Conservation (phyloP, 176 grass and related monocot species). For the Areca catechu region DNA sequence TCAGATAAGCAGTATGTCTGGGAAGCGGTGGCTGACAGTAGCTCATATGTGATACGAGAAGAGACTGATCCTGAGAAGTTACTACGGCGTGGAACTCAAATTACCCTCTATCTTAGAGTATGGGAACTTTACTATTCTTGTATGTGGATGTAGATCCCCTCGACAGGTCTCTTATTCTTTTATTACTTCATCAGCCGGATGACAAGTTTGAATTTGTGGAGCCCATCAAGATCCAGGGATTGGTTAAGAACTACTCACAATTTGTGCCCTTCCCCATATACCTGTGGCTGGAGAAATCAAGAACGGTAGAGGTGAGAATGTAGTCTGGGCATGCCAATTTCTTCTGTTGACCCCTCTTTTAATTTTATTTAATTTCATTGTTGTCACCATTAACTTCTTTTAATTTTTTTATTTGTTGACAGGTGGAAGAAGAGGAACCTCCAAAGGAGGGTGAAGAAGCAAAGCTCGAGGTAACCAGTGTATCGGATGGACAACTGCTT, state of each 20-base stretch:
- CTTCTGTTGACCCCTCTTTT: background rate
- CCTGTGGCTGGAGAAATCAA: conserved; percentile 86
- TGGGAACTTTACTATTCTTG: background rate
- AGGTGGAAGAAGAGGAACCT: conserved; percentile 77
- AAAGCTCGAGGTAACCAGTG: conserved; percentile 26
- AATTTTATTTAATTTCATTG: background rate
- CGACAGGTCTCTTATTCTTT: conserved; percentile 12
- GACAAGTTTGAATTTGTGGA: conserved; percentile 89
- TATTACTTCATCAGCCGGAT: conserved; percentile 40
- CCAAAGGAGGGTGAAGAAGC: conserved; percentile 69
- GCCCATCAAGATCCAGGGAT: conserved; percentile 53
- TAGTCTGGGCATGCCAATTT: too few relatives aligned
- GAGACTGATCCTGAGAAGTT: conserved; percentile 85
- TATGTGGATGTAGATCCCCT: background rate
- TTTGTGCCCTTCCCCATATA: conserved; percentile 97
- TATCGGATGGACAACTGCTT: too few relatives aligned
- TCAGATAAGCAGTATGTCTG: conserved; percentile 81
- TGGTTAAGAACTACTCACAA: conserved; percentile 93
- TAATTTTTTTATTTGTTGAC: conserved; percentile 14
- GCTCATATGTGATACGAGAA: conserved; percentile 78
- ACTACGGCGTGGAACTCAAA: conserved; percentile 66
- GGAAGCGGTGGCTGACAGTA: conserved; percentile 84
- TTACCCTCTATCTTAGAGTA: conserved; percentile 82
- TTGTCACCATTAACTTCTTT: conserved; percentile 4
- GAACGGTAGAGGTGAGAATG: conserved; percentile 59